These are phyloP conservation scores for Aspergillus sp. DNA, from an alignment of 2,329 filamentous ascomycete species.

Conservation along the genomic window DNA sequence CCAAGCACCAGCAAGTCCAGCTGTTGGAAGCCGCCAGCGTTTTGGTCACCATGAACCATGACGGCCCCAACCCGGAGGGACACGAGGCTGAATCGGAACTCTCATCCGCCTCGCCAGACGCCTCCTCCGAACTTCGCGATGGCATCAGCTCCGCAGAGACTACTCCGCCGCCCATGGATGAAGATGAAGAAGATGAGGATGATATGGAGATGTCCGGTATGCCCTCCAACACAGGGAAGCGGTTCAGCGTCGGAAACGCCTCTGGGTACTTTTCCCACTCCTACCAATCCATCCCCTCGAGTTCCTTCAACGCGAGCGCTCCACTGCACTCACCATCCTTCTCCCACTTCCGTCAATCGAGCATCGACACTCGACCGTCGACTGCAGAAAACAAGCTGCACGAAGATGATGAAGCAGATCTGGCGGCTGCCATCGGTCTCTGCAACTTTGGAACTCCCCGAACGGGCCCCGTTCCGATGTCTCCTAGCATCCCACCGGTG, in stretches of 20 bases:
- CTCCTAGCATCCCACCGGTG: constrained; percentile 76
- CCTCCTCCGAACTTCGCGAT: constrained; percentile 71
- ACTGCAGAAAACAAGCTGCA: constrained; percentile 73
- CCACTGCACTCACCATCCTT: constrained; percentile 45
- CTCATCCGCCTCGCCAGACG: constrained; percentile 75
- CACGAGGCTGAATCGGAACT: constrained; percentile 70
- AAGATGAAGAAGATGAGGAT: constrained; percentile 38
- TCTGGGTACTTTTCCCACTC: constrained; percentile 63
- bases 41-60: constrained; percentile 79
- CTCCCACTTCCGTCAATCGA: constrained; percentile 65
- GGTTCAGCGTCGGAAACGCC: constrained; percentile 46
- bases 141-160: constrained; percentile 83
- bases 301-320: constrained; percentile 52
- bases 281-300: constrained; percentile 66
- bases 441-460: constrained; percentile 82
- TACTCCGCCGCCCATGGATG: constrained; percentile 77
- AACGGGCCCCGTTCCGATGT: constrained; percentile 58
- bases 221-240: constrained; percentile 50
- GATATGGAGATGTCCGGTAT: constrained; percentile 42
- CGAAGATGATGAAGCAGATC: constrained; percentile 77
- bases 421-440: constrained; percentile 85
- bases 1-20: constrained; percentile 98
- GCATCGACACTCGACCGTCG: constrained; percentile 69
- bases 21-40: constrained; percentile 96
- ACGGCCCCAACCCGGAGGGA: constrained; percentile 59